Conservation (phyloP, 345 rosid genomes). For the Dovyalis caffra region DNA sequence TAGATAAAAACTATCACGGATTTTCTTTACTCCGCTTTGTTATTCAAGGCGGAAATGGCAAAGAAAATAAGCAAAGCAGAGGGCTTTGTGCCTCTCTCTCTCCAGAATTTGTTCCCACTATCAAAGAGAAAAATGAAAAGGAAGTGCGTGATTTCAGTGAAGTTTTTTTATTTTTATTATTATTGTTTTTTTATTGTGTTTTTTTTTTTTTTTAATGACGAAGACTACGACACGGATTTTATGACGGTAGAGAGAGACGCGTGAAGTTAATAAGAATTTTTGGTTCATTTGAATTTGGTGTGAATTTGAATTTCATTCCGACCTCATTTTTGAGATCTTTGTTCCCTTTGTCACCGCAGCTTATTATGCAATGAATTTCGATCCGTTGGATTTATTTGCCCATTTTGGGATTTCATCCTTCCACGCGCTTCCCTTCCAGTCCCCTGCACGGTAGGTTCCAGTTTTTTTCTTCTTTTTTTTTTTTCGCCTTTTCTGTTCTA, state of each 20-base stretch:
- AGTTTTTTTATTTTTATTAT: background rate
- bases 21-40: background rate
- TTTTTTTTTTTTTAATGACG: constrained; percentile 17
- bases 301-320: constrained; percentile 77
- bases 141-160: constrained; percentile 4
- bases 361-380: constrained; percentile 23
- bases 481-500: background rate
- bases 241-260: constrained; percentile 39
- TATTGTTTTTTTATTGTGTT: constrained; percentile 3
- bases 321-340: constrained; percentile 44
- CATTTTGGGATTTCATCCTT: background rate
- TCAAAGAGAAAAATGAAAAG: background rate
- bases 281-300: constrained; percentile 37
- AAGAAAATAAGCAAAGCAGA: background rate
- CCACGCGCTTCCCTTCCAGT: background rate
- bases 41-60: constrained; percentile 28
- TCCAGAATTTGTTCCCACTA: background rate
- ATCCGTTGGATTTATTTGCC: background rate
- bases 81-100: background rate
- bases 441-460: background rate
- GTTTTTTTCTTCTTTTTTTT: background rate
- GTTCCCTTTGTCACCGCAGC: constrained; percentile 31
- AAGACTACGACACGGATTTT: constrained; percentile 49
- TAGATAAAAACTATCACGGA: background rate
- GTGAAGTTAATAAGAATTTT: constrained; percentile 36